Percentiles rank a stretch among this genome's conserved stretches.
These are phyloP conservation scores for Fusarium globosum DNA, from an alignment of 2,329 filamentous ascomycete genomes.

Conservation along the genomic window DNA sequence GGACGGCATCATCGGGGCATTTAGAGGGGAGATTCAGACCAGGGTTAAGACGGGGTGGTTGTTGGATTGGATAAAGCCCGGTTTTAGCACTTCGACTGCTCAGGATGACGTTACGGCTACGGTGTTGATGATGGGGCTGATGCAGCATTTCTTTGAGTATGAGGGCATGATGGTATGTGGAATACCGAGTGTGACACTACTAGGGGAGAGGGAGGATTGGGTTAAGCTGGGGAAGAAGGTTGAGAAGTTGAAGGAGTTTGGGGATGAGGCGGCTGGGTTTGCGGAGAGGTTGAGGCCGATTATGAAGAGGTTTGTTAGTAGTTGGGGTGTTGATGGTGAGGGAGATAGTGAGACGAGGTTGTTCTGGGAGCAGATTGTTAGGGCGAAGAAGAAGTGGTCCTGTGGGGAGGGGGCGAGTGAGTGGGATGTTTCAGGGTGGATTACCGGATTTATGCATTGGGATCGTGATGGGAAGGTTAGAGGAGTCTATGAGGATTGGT, in stretches of 20 bases:
- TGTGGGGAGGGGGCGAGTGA: slow-evolving; percentile 48
- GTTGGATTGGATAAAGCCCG: slow-evolving; percentile 55
- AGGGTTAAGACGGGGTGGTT: slow-evolving; percentile 55
- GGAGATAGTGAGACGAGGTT: slow-evolving; percentile 38
- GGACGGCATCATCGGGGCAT: slow-evolving; percentile 42
- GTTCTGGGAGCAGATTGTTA: slow-evolving; percentile 60
- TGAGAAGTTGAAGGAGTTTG: slow-evolving; percentile 56
- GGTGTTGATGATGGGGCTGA: slow-evolving; percentile 58
- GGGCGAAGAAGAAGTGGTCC: slow-evolving; percentile 47
- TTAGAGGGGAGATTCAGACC: slow-evolving; percentile 55
- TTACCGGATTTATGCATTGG: slow-evolving; percentile 62
- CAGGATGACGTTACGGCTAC: slow-evolving; percentile 55
- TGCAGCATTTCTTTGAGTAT: slow-evolving; percentile 55
- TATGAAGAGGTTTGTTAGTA: slow-evolving; percentile 56
- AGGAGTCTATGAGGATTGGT: background rate
- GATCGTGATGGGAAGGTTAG: slow-evolving; percentile 47
- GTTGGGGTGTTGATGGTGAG: slow-evolving; percentile 52
- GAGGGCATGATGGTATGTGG: slow-evolving; percentile 54
- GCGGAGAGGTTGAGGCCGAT: slow-evolving; percentile 56
- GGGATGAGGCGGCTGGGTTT: slow-evolving; percentile 55
- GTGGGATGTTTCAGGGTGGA: slow-evolving; percentile 59
- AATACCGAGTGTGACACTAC: slow-evolving; percentile 56
- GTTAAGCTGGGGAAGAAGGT: slow-evolving; percentile 53
- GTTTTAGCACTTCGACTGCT: slow-evolving; percentile 55
- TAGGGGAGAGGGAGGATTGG: slow-evolving; percentile 55